Evolutionary conservation across 805 yeast species (phyloP).

Genomic region (Blastobotrys americana): DNA sequence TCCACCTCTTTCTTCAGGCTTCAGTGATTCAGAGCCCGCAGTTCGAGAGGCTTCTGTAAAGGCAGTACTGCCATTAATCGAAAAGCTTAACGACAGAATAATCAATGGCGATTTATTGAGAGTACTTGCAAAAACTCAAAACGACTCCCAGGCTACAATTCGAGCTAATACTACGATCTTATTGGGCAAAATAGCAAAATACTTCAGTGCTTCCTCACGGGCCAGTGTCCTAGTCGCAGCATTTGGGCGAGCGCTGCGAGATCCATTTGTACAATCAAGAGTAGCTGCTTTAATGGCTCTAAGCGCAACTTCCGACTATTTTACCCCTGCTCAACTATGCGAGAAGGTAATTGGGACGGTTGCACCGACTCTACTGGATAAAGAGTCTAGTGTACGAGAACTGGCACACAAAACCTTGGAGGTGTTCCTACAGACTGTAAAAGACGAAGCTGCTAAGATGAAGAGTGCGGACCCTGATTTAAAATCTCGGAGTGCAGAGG

Average conservation of each 20-base stretch:
- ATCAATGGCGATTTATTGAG: constrained; percentile 79
- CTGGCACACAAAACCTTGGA: constrained; percentile 69
- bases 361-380: constrained; percentile 77
- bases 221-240: constrained; percentile 81
- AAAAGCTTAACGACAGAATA: constrained; percentile 66
- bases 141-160: constrained; percentile 67
- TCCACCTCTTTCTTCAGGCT: constrained; percentile 65
- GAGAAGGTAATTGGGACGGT: constrained; percentile 75
- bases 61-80: constrained; percentile 50
- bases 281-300: constrained; percentile 72
- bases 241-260: constrained; percentile 72
- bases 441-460: constrained; percentile 37
- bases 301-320: constrained; percentile 53
- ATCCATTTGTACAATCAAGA: constrained; percentile 67
- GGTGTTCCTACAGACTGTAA: constrained; percentile 48
- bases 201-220: constrained; percentile 49
- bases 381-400: constrained; percentile 56
- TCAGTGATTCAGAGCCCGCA: constrained; percentile 75
- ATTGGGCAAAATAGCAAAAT: constrained; percentile 55
- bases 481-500: background rate
- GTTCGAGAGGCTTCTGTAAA: constrained; percentile 75
- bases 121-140: constrained; percentile 72
- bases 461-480: background rate
- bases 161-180: constrained; percentile 70
- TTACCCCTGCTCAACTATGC: constrained; percentile 69